Evolutionary conservation across 352 stramenopile species (phyloP), one percentile per base, ranked within the genome.

Genomic region (Phytopythium delawarense): DNA sequence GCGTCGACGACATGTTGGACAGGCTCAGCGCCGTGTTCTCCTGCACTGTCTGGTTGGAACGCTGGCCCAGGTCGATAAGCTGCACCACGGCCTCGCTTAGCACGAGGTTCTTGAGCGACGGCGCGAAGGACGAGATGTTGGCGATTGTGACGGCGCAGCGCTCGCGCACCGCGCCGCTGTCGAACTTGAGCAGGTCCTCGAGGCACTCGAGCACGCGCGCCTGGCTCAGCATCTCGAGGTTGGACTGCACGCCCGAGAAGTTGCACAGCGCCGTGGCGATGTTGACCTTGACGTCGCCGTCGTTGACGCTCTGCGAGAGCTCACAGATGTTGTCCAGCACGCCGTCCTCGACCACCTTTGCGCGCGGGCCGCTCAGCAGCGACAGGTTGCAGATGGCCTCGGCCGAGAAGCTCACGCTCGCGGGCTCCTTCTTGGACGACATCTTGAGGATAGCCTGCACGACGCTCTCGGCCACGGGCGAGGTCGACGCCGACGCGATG

Each of bases 321-420:
- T 90, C 77, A 34, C 74, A 89, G 25, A 92, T 74, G 15, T 83
- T 92, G 62, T 92, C 81, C 9, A 94, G 72, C 30, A 94, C 84
- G 9, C 84, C 83, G 61, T 94, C 85, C 48, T 94, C 83, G 0
- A 90, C 70, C 9, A 92, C 79, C 37, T 94, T 94, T 16, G 75
- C 73, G 21, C 85, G 78, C 18, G 85, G 78, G 1, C 73, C 81
- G 23, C 73, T 83, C 23, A 94, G 64, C 21, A 94, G 50, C 2
- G 85, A 94, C 15, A 94, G 56, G 61, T 94, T 92, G 53, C 74
- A 92, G 40, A 94, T 92, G 35, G 81, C 82, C 57, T 91, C 72
- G 0, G 83, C 72, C 7, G 83, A 77, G 54, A 94, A 92, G 37
- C 69, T 69, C 18, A 79, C 72, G 46, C 72, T 87, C 25, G 71